Conservation (phyloP, 2,329 filamentous ascomycete genomes). For the Trichoderma sp. region DNA sequence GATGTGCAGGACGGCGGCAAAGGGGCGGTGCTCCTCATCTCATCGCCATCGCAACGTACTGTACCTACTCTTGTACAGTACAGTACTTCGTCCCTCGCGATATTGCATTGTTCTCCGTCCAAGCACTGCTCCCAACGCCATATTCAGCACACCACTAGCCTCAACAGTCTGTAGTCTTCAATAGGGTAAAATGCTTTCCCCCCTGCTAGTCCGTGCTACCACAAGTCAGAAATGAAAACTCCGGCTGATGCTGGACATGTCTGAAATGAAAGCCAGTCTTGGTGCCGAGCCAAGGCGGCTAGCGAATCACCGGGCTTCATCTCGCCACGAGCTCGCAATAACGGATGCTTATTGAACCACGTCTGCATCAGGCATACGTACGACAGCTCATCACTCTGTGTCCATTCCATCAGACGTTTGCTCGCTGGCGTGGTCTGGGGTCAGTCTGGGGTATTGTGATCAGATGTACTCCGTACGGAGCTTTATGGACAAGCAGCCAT, state of each 20-base stretch:
- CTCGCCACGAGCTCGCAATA: conserved; percentile 4
- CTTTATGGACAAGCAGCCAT: not conserved
- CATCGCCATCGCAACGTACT: not conserved
- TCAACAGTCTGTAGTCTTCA: not conserved
- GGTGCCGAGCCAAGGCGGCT: not conserved
- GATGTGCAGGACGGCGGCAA: not conserved
- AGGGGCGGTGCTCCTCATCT: not conserved
- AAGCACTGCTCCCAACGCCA: not conserved
- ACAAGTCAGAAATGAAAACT: conserved; percentile 2
- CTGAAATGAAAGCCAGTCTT: not conserved
- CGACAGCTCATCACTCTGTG: conserved; percentile 1
- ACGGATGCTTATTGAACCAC: not conserved
- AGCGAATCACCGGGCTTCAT: conserved; percentile 10
- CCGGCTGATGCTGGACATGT: conserved; percentile 7
- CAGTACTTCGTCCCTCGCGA: not conserved
- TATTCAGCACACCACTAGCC: not conserved
- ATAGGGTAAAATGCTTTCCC: not conserved
- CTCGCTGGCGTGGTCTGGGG: conserved; percentile 9
- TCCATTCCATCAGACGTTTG: not conserved
- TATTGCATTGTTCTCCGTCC: not conserved
- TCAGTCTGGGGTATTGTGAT: conserved; percentile 10
- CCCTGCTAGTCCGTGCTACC: not conserved
- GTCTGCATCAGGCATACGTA: not conserved
- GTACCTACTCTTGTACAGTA: not conserved
- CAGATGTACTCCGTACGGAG: not conserved